A percentile compares a stretch with the other conserved stretches of the same genome.
These are phyloP conservation scores for Phaffia australis DNA, from an alignment of 768 basidiomycete genomes.

Conservation along the genomic window DNA sequence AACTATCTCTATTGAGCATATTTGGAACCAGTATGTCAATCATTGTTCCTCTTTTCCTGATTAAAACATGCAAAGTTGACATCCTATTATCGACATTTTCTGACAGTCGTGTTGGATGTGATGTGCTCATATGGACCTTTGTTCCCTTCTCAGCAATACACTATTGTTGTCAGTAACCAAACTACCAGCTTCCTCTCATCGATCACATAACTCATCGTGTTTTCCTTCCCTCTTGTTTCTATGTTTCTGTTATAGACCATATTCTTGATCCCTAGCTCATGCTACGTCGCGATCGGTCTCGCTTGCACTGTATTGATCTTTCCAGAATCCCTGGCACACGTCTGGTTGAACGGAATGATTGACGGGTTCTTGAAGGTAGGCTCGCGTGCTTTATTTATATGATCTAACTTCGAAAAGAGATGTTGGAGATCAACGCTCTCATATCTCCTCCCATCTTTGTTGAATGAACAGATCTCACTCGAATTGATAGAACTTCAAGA, in stretches of 20 bases:
- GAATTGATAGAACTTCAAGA: too few species aligned
- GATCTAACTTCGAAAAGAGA: too few species aligned
- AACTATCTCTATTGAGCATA: constrained; percentile 43
- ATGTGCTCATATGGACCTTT: constrained; percentile 42
- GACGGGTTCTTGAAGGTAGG: too few species aligned
- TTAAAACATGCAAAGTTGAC: constrained; percentile 2
- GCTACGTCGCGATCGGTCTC: constrained; percentile 47
- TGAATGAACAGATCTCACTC: too few species aligned
- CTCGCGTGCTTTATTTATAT: too few species aligned
- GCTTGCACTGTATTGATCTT: constrained; percentile 45
- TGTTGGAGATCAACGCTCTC: too few species aligned
- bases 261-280: constrained; percentile 43
- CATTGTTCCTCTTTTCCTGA: neutral
- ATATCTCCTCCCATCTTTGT: too few species aligned
- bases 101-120: constrained; percentile 25
- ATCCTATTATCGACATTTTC: neutral
- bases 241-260: constrained; percentile 23
- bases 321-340: constrained; percentile 47
- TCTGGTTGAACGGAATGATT: constrained; percentile 26
- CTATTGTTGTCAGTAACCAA: constrained; percentile 35
- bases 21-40: constrained; percentile 40
- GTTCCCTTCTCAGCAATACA: constrained; percentile 45
- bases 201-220: constrained; percentile 23
- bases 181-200: constrained; percentile 21
- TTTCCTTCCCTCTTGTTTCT: constrained; percentile 24